phyloP scores from a whole-genome alignment of 164 flowering plant genomes.

The Saururus chinensis region DNA sequence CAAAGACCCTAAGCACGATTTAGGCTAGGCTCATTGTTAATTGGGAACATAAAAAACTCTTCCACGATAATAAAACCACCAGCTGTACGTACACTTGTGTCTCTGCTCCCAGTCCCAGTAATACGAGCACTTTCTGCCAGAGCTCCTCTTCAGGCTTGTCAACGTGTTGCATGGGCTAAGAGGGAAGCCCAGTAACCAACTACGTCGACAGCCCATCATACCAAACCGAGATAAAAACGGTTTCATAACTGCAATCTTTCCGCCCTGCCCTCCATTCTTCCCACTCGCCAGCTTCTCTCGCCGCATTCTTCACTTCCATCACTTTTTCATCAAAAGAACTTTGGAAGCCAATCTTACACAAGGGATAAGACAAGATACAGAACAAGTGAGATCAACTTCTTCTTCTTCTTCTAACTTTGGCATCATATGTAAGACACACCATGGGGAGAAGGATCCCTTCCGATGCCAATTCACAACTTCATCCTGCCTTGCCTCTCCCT shows the following conservation, averaged over 20 bases:
- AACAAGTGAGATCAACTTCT: no score
- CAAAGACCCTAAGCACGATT: no score
- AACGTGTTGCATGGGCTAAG: no score
- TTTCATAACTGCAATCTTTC: slow-evolving; percentile 6
- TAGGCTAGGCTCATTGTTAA: no score
- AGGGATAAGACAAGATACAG: neutral
- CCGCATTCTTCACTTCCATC: neutral
- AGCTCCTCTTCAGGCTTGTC: no score
- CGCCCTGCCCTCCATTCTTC: slow-evolving; percentile 11
- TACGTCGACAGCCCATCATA: neutral
- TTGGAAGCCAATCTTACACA: neutral
- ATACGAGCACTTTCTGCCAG: no score
- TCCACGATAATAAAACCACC: no score
- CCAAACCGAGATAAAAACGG: neutral
- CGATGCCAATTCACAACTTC: slow-evolving; percentile 5
- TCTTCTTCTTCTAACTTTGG: no score
- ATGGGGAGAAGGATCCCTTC: slow-evolving; percentile 31
- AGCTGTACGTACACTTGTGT: no score
- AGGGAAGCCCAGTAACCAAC: neutral
- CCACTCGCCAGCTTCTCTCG: slow-evolving; percentile 7
- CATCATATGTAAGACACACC: no score
- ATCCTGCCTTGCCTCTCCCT: slow-evolving; percentile 11
- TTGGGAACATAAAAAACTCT: no score
- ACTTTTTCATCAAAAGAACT: neutral
- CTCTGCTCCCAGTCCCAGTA: no score